Conservation (phyloP, 1,284 basidiomycete genomes). For the Rhodotorula mucilaginosa region DNA sequence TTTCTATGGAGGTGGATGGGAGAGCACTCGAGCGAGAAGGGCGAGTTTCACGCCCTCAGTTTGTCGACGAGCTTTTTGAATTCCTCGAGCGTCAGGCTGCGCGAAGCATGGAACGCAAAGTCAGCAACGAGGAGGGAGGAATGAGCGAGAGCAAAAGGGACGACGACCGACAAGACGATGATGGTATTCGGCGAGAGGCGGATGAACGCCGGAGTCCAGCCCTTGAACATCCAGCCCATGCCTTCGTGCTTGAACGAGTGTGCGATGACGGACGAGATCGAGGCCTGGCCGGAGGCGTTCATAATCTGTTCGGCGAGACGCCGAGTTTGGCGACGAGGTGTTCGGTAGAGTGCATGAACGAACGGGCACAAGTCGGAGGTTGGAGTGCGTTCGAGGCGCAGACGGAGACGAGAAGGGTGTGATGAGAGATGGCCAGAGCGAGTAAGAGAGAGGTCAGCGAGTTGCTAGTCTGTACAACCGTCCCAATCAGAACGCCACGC, state of each 20-base stretch:
- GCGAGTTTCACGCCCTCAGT: conserved; percentile 3
- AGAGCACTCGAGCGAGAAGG: background rate
- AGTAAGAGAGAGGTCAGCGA: background rate
- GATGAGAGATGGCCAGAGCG: background rate
- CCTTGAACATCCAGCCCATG: conserved; percentile 86
- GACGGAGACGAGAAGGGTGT: background rate
- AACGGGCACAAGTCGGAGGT: background rate
- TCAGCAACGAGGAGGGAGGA: background rate
- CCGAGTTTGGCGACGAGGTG: background rate
- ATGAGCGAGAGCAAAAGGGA: background rate
- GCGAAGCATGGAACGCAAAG: background rate
- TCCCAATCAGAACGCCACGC: background rate
- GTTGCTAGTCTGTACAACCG: background rate
- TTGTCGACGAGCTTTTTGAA: conserved; percentile 35
- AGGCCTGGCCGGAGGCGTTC: conserved; percentile 68
- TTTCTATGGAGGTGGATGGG: background rate
- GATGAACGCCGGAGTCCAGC: conserved; percentile 51
- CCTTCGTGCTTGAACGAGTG: conserved; percentile 74
- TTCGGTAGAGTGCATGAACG: background rate
- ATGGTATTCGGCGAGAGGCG: conserved; percentile 43
- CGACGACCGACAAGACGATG: conserved; percentile 36
- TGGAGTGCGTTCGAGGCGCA: background rate
- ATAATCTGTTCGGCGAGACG: conserved; percentile 62
- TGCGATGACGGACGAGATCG: conserved; percentile 66
- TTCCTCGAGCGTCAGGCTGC: conserved; percentile 38